Evolutionary conservation across 1,284 basidiomycete species (phyloP).

Genomic region (Rhodotorula glutinis): DNA sequence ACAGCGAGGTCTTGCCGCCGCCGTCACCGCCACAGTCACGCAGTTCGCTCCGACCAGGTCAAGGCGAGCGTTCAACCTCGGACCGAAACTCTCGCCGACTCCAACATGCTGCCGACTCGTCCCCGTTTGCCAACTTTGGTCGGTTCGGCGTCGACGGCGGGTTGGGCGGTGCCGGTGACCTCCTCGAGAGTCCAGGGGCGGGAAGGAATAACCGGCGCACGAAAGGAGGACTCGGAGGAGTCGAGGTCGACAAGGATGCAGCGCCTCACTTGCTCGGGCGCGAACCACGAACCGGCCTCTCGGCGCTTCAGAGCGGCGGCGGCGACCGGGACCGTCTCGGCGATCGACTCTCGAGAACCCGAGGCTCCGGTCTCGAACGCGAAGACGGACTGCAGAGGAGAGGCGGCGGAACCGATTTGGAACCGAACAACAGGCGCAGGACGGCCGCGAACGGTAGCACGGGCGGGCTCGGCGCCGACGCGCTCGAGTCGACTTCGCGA

Average conservation of each 20-base stretch:
- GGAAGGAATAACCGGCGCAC: background rate
- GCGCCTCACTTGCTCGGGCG: slow-evolving; percentile 17
- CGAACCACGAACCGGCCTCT: background rate
- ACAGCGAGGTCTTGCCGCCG: slow-evolving; percentile 33
- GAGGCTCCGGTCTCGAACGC: too few species aligned
- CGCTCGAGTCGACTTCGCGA: background rate
- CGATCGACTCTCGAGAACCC: background rate
- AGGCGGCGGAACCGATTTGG: background rate
- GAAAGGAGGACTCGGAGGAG: background rate
- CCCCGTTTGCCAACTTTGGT: slow-evolving; percentile 38
- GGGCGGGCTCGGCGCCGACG: background rate
- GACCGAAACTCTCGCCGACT: slow-evolving; percentile 4
- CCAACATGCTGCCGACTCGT: slow-evolving; percentile 5
- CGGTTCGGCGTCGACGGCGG: slow-evolving; percentile 39
- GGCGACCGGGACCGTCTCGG: too few species aligned
- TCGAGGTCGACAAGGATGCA: slow-evolving; percentile 15
- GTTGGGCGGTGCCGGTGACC: slow-evolving; percentile 1
- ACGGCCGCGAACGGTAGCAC: background rate
- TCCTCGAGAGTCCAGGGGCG: slow-evolving; percentile 1
- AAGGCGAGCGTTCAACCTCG: background rate
- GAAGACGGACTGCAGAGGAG: slow-evolving; percentile 2
- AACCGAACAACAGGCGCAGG: background rate
- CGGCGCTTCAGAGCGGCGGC: background rate
- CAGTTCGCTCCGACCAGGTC: slow-evolving; percentile 10
- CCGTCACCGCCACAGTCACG: slow-evolving; percentile 22